Base-by-base conservation (phyloP, 371 early-diverging fungal species). In the Rhizopus arrhizus region DNA sequence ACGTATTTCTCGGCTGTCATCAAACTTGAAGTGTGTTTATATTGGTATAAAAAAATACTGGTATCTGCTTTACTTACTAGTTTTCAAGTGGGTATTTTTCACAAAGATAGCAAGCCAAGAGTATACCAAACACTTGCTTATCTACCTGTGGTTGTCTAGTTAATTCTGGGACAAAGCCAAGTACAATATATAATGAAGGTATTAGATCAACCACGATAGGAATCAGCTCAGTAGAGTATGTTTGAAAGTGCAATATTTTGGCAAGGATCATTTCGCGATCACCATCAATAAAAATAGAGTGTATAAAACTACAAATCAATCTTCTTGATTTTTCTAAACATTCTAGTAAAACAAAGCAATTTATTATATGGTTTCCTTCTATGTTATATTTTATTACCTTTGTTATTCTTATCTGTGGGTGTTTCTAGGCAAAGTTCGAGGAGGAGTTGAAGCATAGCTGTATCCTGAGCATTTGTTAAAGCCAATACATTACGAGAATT, bases 231-330 rank as follows among this genome's bases (percentile, higher is more conserved):
- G 72, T 66, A 7, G 83, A 65, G 55, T 86, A 86, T 0, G 84
- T 84, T 53, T 86, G 83, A 47, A 86, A 86, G 58, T 86, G 86
- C n/a, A 86, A 48, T 12, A 82, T 70, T 58, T 86, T 86, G 36
- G 75, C 76, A n/a, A 84, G 68, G 13, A 83, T 57, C 69, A 75
- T 78, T 11, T 76, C 75, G 22, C 78, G 68, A 57, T 80, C 80
- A 28, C 77, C 75, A 47, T 86, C 84, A 50, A 84, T 76, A 62
- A 84, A 86, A 4, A 82, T 60, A 22, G 74, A 69, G 50, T 86
- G 86, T 55, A 84, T 64, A 48, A 84, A 86, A 22, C 72, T 70
- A 56, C 84, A 86, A 3, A 83, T 79, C 4, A 72, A 61, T 13
- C 69, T 64, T 8, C 80, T 78, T 13, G 77, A 70, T 31, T 66